Base-by-base conservation (phyloP, 371 early-diverging fungal genomes). In the Polyrhizophydium stewartii region DNA sequence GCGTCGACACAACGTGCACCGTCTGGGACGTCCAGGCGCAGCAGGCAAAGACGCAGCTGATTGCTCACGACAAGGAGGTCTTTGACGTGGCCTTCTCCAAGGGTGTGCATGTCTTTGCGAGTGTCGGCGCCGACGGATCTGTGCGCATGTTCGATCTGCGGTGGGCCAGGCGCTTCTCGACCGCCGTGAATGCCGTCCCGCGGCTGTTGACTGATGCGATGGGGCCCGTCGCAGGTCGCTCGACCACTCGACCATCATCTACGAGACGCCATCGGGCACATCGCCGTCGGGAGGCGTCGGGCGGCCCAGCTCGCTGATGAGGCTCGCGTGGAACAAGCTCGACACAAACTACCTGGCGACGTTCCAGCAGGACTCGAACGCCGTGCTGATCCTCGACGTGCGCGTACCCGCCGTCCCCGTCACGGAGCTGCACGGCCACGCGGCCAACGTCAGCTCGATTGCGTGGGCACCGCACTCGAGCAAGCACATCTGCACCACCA, bases 1-100 rank as follows among this genome's bases (percentile, higher is more conserved):
- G 91, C 60, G 91, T 97, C 49, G 97, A 98, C 68, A 98, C 98
- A 0, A 98, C 98, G 16, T 98, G 98, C 70, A 96, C 97, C 1
- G 90, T 97, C 1, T 98, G 98, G 98, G 92, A 96, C 66, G 84
- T 96, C 12, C 89, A 85, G 79, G 91, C 93, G 12, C 86, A 84
- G 53, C 93, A 94, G 75, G 92, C 93, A 32, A 98, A 94, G 68
- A 95, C 98, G 1, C 97, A 97, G 67, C 79, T 98, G 45, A 97
- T 98, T 75, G 97, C 97, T 0, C 98, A 98, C 71, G 98, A 98
- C 71, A 85, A 87, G 62, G 96, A 96, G 63, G 97, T 98, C 13
- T 96, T 88, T 74, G 98, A 98, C 70, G 96, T 97, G 30, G 86
- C 91, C 1, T 98, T 95, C 73, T 87, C 90, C 49, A 79, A 87